These are phyloP conservation scores for Suillus subalutaceus DNA, from an alignment of 768 basidiomycete species.

Conservation along the genomic window DNA sequence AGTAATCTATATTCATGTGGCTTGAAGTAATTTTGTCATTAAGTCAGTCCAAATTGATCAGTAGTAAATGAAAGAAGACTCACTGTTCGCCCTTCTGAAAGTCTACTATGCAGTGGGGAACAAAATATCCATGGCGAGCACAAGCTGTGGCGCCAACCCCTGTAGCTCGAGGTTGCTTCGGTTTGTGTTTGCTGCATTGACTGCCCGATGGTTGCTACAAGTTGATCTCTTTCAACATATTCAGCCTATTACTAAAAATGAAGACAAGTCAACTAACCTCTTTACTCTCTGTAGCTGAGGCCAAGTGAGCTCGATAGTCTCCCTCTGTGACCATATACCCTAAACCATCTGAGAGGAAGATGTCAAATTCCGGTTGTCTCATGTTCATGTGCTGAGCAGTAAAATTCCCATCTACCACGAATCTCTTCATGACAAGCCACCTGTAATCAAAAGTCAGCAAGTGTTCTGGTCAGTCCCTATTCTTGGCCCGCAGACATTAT, in stretches of 20 bases:
- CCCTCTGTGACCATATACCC: constrained; percentile 26
- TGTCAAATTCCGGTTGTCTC: constrained; percentile 25
- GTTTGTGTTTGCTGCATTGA: too few species aligned
- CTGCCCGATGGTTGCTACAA: too few species aligned
- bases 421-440: not conserved
- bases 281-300: constrained; percentile 4
- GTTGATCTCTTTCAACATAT: too few species aligned
- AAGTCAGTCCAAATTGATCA: too few species aligned
- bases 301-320: constrained; percentile 26
- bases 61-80: not conserved
- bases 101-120: constrained; percentile 28
- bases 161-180: too few species aligned
- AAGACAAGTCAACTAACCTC: constrained; percentile 4
- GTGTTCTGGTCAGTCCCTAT: too few species aligned
- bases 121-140: too few species aligned
- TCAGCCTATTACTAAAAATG: too few species aligned
- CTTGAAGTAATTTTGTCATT: constrained; percentile 9
- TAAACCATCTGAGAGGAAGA: constrained; percentile 30
- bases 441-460: not conserved
- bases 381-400: constrained; percentile 21
- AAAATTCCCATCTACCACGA: constrained; percentile 18
- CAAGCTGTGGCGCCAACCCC: too few species aligned
- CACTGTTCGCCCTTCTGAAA: constrained; percentile 34
- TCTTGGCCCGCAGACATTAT: too few species aligned
- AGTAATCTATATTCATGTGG: constrained; percentile 33